Evolutionary conservation across 345 rosid species (phyloP).

Genomic region (Populus simonii): DNA sequence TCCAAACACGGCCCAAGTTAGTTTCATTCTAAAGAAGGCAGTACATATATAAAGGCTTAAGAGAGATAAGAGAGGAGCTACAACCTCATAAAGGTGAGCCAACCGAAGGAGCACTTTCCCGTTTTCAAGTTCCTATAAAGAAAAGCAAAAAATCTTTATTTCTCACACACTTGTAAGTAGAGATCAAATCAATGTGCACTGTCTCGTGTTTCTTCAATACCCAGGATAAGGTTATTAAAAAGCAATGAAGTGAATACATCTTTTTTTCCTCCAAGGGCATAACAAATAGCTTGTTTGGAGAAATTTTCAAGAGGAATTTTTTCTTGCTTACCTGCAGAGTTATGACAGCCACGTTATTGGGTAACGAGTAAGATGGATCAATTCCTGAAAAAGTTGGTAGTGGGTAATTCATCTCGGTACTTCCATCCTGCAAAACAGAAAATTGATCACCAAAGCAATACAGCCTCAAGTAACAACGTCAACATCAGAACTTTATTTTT

Average conservation of each 20-base stretch:
- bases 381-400: slow-evolving; percentile 57
- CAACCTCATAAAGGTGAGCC: slow-evolving; percentile 90
- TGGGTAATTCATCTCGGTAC: slow-evolving; percentile 52
- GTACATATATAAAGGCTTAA: background rate
- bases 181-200: no score
- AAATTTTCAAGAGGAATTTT: background rate
- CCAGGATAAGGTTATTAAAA: no score
- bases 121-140: slow-evolving; percentile 67
- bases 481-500: background rate
- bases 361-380: slow-evolving; percentile 70
- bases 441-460: slow-evolving; percentile 14
- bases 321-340: slow-evolving; percentile 69
- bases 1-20: no score
- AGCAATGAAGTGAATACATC: no score
- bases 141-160: slow-evolving; percentile 9
- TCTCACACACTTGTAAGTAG: background rate
- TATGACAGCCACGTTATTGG: slow-evolving; percentile 67
- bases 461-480: slow-evolving; percentile 1
- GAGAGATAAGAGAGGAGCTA: slow-evolving; percentile 16
- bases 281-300: background rate
- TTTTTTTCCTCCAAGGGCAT: no score
- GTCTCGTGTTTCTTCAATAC: no score
- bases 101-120: slow-evolving; percentile 75
- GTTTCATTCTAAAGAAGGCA: background rate
- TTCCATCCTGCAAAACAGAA: slow-evolving; percentile 57